Conservation (phyloP, 805 yeast species). For the Komagataella mondaviorum region DNA sequence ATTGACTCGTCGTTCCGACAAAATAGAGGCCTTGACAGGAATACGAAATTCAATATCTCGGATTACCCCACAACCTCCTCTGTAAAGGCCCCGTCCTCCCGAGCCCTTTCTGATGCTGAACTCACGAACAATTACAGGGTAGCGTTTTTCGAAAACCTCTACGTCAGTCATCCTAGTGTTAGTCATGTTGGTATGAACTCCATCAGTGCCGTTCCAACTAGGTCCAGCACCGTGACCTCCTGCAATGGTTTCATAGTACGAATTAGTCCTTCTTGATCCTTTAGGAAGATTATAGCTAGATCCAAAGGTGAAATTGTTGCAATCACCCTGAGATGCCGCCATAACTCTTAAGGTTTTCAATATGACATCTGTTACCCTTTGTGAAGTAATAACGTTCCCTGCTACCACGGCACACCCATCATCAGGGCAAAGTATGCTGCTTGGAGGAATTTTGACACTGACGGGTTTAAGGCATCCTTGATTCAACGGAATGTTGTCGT, state of each 20-base stretch:
- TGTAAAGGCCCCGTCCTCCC: constrained; percentile 65
- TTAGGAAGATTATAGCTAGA: constrained; percentile 45
- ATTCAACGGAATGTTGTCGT: constrained; percentile 81
- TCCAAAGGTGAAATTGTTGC: constrained; percentile 91
- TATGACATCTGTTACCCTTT: constrained; percentile 82
- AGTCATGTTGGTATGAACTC: constrained; percentile 39
- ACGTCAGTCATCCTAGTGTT: constrained; percentile 41
- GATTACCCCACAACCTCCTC: constrained; percentile 79
- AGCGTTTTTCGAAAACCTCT: constrained; percentile 35
- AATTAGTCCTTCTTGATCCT: constrained; percentile 53
- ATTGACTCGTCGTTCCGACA: constrained; percentile 73
- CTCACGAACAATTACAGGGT: constrained; percentile 38
- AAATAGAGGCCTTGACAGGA: constrained; percentile 63
- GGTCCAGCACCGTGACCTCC: constrained; percentile 87
- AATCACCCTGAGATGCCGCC: constrained; percentile 94
- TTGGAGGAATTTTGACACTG: constrained; percentile 46
- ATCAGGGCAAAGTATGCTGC: constrained; percentile 59
- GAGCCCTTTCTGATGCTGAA: constrained; percentile 59
- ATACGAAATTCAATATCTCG: constrained; percentile 74
- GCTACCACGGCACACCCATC: constrained; percentile 88
- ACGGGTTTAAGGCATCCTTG: constrained; percentile 87
- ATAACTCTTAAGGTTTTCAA: constrained; percentile 77
- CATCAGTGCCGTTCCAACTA: constrained; percentile 31
- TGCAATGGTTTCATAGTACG: constrained; percentile 89
- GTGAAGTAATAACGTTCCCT: constrained; percentile 92